A percentile compares a stretch with the other conserved stretches of the same genome.
phyloP scores from a whole-genome alignment of 202 grass and related monocot species.

The Cymbopogon flexuosus region DNA sequence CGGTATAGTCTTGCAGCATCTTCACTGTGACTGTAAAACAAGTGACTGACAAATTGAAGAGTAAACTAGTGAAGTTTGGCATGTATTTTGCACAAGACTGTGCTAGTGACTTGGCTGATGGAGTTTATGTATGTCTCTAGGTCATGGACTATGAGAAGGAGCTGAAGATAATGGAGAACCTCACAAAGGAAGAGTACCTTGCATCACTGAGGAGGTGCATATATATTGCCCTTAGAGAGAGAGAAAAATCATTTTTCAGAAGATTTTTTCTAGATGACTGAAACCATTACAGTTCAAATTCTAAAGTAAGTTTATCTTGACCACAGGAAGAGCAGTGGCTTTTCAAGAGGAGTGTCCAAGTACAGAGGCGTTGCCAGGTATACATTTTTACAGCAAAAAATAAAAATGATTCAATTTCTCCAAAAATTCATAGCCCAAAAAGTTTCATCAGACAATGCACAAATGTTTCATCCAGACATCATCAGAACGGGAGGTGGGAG shows the following conservation, averaged over 20 bases:
- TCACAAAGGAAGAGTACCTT: conserved; percentile 59
- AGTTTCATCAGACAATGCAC: background rate
- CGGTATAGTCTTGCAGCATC: conserved; percentile 29
- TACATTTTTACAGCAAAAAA: background rate
- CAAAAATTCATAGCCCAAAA: background rate
- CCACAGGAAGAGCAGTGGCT: conserved; percentile 57
- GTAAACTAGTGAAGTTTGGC: background rate
- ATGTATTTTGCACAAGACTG: background rate
- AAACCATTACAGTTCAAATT: background rate
- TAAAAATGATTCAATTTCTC: background rate
- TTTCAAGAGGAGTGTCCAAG: conserved; percentile 60
- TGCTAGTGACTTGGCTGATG: background rate
- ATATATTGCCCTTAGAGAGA: background rate
- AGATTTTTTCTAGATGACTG: background rate
- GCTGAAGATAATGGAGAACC: conserved; percentile 47
- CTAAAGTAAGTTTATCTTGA: background rate
- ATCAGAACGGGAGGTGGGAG: conserved; percentile 60
- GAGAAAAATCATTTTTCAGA: background rate
- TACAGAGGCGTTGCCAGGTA: conserved; percentile 62
- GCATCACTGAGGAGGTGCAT: conserved; percentile 46
- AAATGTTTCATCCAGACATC: conserved; percentile 34
- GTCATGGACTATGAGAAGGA: conserved; percentile 48
- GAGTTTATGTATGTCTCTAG: background rate
- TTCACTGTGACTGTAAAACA: background rate
- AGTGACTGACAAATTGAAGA: too few species aligned